Evolutionary conservation across 192 early-diverging fungal genomes (phyloP), one percentile per base, ranked within the genome.

Genomic region (Funneliformis geosporum): DNA sequence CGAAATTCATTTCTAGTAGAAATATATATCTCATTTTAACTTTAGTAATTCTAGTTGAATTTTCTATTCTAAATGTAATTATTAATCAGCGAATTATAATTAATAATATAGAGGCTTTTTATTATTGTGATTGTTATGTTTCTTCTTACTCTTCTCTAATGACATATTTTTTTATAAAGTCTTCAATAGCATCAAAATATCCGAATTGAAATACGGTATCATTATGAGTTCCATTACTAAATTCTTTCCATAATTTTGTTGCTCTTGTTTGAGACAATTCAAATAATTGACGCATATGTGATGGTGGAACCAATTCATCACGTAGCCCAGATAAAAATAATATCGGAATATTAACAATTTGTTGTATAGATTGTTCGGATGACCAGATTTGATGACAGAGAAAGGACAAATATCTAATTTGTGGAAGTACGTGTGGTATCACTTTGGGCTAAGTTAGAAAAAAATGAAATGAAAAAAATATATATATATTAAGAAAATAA

Each of bases 321-420:
- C 86, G 86, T 1, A 85, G 78, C 4, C 96, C 95, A 18, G 93
- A 91, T 7, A 97, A 83, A 76, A 97, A 95, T 67, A 96, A 85
- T 16, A 95, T 90, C 0, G 96, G 97, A 14, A 92, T 86, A 1
- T 78, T 81, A 16, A 81, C 76, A 25, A 97, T 92, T 67, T 83
- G 84, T 64, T 85, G 82, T 73, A 99, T 93, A 33, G 87, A 85
- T 9, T 79, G 73, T 78, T 96, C 93, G 16, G 95, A 95, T 72
- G 90, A 84, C 97, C 97, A 99, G 64, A 92, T 89, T 81, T 99
- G 95, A 83, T 94, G 94, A 80, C 92, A 93, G 27, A 98, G 84
- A 79, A 94, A 97, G 1, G 92, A 85, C 14, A 96, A 81, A 47
- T 90, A 85, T 64, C 83, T 86, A n/a, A 96, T 83, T 44, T 90